Conservation (phyloP, 371 early-diverging fungal genomes). For the Zopfochytrium polystomum region DNA sequence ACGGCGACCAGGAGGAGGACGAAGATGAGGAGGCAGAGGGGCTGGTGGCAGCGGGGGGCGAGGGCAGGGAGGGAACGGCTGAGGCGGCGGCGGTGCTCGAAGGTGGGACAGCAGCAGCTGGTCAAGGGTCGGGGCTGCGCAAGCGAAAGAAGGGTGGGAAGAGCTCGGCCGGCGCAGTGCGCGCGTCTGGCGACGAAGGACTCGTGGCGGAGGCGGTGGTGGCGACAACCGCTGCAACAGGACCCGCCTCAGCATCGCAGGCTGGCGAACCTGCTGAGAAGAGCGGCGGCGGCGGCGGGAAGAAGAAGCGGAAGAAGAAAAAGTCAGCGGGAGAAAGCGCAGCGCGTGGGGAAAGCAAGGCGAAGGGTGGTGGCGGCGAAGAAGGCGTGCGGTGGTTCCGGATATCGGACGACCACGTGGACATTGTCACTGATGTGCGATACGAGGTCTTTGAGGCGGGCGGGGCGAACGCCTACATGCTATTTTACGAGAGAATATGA, state of each 20-base stretch:
- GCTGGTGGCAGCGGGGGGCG: not conserved
- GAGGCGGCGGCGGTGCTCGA: not conserved
- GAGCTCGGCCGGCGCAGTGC: too few relatives aligned
- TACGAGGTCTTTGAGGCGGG: constrained; percentile 62
- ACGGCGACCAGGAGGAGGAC: too few relatives aligned
- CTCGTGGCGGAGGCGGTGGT: too few relatives aligned
- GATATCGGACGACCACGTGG: constrained; percentile 87
- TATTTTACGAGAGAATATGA: constrained; percentile 74
- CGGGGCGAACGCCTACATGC: constrained; percentile 73
- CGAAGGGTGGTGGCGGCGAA: constrained; percentile 39
- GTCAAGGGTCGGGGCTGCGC: too few relatives aligned
- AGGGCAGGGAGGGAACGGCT: not conserved
- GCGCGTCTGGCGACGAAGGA: too few relatives aligned
- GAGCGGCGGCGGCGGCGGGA: not conserved
- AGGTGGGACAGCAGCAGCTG: too few relatives aligned
- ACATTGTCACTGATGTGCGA: constrained; percentile 58
- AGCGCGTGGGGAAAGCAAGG: constrained; percentile 7
- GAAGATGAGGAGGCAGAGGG: not conserved
- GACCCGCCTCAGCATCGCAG: too few relatives aligned
- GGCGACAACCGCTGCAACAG: too few relatives aligned
- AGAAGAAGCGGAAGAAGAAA: not conserved
- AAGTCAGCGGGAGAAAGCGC: constrained; percentile 3
- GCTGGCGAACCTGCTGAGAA: not conserved
- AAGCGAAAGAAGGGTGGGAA: too few relatives aligned
- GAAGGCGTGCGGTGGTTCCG: constrained; percentile 72